These are phyloP conservation scores for carrot (Daucus carota) DNA, from an alignment of 129 eudicot species.

Conservation along the genomic window DH1_v3.0 NC_030381.2:47318001-47318500, in stretches of 20 bases:
- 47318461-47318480: slow-evolving; percentile 63
- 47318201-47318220: neutral
- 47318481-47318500: slow-evolving; percentile 73
- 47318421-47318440: slow-evolving; percentile 11
- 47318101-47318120: too few relatives aligned
- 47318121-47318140: too few relatives aligned
- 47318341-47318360: slow-evolving; percentile 32
- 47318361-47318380: slow-evolving; percentile 62
- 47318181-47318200: too few relatives aligned
- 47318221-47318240: neutral
- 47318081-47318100: too few relatives aligned
- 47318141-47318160: too few relatives aligned
- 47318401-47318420: slow-evolving; percentile 27
- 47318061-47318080: too few relatives aligned
- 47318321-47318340: neutral
- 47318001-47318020: too few relatives aligned
- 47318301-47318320: too few relatives aligned
- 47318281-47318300: neutral
- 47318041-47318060: too few relatives aligned
- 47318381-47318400: slow-evolving; percentile 35
- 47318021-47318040: too few relatives aligned
- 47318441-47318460: slow-evolving; percentile 74
- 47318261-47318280: neutral
- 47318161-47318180: too few relatives aligned
- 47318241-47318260: neutral